These are phyloP conservation scores for Hypomyces rosellus DNA, from an alignment of 2,329 filamentous ascomycete species.

Conservation along the genomic window DNA sequence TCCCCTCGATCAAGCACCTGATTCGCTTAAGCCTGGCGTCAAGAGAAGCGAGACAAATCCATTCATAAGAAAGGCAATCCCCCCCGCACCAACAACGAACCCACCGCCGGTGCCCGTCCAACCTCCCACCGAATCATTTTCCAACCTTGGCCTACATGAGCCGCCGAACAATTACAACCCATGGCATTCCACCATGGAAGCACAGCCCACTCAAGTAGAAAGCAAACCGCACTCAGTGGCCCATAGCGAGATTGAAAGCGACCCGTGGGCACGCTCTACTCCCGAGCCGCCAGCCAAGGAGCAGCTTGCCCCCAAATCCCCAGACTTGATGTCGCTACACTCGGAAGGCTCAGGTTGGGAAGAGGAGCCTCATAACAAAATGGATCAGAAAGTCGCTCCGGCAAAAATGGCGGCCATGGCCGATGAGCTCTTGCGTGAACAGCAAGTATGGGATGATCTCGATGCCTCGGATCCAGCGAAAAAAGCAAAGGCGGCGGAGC, in stretches of 20 bases:
- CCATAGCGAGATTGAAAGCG: conserved; percentile 22
- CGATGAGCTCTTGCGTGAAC: conserved; percentile 33
- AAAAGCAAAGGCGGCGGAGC: conserved; percentile 19
- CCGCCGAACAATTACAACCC: conserved; percentile 31
- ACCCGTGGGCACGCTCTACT: conserved; percentile 22
- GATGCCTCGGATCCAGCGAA: conserved; percentile 37
- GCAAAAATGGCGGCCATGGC: conserved; percentile 22
- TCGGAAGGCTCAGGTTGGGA: conserved; percentile 36
- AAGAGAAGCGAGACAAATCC: conserved; percentile 43
- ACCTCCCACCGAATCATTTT: conserved; percentile 32
- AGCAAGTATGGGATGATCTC: conserved; percentile 46
- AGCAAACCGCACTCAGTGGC: conserved; percentile 12
- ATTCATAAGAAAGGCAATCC: conserved; percentile 43
- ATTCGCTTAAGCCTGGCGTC: conserved; percentile 27
- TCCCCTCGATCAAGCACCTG: conserved; percentile 21
- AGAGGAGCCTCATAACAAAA: conserved; percentile 26
- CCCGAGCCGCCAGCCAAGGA: conserved; percentile 17
- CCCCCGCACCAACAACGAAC: conserved; percentile 12
- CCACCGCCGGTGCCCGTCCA: conserved; percentile 1
- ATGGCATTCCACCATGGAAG: conserved; percentile 25
- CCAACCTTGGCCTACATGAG: conserved; percentile 38
- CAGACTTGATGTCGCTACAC: conserved; percentile 30
- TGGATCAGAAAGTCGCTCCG: conserved; percentile 18
- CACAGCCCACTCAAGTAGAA: conserved; percentile 9
- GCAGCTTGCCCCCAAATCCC: conserved; percentile 21